These are phyloP conservation scores for Rubia occidens DNA, from an alignment of 305 asterid species.

Conservation along the genomic window DNA sequence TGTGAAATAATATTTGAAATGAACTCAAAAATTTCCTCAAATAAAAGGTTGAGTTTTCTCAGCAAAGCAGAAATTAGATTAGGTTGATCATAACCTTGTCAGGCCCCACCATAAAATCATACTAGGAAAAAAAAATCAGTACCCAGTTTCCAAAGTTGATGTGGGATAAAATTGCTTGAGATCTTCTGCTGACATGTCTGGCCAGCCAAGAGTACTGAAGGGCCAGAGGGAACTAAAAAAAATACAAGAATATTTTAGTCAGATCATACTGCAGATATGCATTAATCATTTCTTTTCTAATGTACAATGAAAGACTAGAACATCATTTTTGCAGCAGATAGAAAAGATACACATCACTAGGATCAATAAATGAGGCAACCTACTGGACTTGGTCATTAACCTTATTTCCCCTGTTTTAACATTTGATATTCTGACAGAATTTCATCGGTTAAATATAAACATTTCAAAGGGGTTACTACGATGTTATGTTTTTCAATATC, in stretches of 20 bases:
- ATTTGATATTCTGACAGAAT: not conserved
- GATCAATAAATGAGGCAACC: not conserved
- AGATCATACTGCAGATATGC: slow-evolving; percentile 12
- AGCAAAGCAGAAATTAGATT: not conserved
- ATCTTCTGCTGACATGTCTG: slow-evolving; percentile 75
- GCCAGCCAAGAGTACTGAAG: slow-evolving; percentile 99
- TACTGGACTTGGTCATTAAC: not conserved
- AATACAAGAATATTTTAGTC: slow-evolving; percentile 23
- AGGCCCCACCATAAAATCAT: not conserved
- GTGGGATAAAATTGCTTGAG: slow-evolving; percentile 80
- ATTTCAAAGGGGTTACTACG: not conserved
- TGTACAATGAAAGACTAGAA: not conserved
- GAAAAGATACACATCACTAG: not conserved
- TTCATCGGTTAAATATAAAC: not conserved
- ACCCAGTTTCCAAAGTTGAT: slow-evolving; percentile 96
- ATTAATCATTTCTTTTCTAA: not conserved
- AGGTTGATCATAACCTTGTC: not conserved
- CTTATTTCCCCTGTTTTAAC: not conserved
- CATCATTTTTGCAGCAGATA: not conserved
- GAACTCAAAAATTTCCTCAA: not conserved
- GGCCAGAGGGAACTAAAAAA: slow-evolving; percentile 85
- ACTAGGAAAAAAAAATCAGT: slow-evolving; percentile 13
- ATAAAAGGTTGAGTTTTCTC: not conserved
- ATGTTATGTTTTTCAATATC: not conserved
- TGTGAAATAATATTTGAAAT: not conserved